Percentiles rank a stretch among this genome's conserved stretches.
phyloP scores from a whole-genome alignment of 2,329 filamentous ascomycete species.

The Laburnicola sp. region DNA sequence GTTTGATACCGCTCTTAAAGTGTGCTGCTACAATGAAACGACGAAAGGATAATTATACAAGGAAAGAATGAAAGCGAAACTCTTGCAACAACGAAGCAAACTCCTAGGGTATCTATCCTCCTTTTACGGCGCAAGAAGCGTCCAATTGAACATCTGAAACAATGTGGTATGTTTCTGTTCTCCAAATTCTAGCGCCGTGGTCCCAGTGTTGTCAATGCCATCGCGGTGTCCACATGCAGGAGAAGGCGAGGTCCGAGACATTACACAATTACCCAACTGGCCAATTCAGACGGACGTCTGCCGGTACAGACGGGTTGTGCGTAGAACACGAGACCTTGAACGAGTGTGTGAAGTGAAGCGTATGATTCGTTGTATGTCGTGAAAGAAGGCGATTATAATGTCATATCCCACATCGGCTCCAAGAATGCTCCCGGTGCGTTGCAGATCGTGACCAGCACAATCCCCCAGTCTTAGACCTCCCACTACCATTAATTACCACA shows the following conservation, averaged over 20 bases:
- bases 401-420: slow-evolving; percentile 20
- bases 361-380: slow-evolving; percentile 39
- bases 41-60: neutral
- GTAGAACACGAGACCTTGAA: slow-evolving; percentile 12
- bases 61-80: slow-evolving; percentile 1
- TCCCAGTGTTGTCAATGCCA: neutral
- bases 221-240: neutral
- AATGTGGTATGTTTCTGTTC: slow-evolving; percentile 13
- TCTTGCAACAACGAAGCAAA: slow-evolving; percentile 1
- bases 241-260: slow-evolving; percentile 22
- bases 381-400: slow-evolving; percentile 36
- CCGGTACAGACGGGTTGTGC: slow-evolving; percentile 13
- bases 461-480: slow-evolving; percentile 12
- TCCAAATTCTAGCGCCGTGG: slow-evolving; percentile 4
- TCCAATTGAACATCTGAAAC: slow-evolving; percentile 19
- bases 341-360: slow-evolving; percentile 29
- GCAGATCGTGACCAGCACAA: slow-evolving; percentile 40
- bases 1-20: slow-evolving; percentile 1
- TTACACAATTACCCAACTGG: slow-evolving; percentile 3
- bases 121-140: slow-evolving; percentile 12
- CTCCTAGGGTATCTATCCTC: slow-evolving; percentile 31
- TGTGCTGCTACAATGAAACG: slow-evolving; percentile 2
- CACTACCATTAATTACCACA: slow-evolving; percentile 18
- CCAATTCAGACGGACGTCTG: slow-evolving; percentile 10
- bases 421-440: slow-evolving; percentile 20